These are phyloP conservation scores for Teunomyces lycoperdinae DNA, from an alignment of 805 yeast species.

Conservation along the genomic window DNA sequence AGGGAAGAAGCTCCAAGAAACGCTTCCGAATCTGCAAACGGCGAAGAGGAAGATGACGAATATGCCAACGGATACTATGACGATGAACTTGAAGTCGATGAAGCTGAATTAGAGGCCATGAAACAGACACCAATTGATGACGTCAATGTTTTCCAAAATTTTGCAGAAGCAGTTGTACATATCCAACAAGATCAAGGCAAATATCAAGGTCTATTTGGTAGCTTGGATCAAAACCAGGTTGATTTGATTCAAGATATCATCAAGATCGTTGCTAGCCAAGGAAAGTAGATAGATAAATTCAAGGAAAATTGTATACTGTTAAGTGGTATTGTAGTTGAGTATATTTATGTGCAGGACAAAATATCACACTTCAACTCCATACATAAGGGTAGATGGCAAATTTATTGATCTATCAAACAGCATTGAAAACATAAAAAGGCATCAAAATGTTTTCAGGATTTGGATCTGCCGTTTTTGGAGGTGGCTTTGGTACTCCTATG, in stretches of 20 bases:
- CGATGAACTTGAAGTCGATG: conserved; percentile 51
- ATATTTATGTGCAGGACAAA: neutral
- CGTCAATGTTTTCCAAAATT: conserved; percentile 65
- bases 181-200: conserved; percentile 48
- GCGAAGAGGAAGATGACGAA: conserved; percentile 29
- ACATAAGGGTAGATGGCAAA: neutral
- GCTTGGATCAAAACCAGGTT: conserved; percentile 33
- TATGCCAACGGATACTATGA: conserved; percentile 26
- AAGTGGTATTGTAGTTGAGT: neutral
- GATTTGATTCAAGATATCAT: conserved; percentile 29
- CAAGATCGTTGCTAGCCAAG: conserved; percentile 16
- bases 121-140: conserved; percentile 76
- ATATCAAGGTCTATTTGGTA: conserved; percentile 49
- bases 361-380: too few species aligned
- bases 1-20: conserved; percentile 35
- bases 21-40: conserved; percentile 17
- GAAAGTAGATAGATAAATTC: neutral
- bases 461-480: conserved; percentile 39
- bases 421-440: neutral
- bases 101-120: conserved; percentile 79
- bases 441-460: conserved; percentile 40
- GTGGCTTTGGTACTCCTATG: conserved; percentile 30
- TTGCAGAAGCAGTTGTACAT: conserved; percentile 51
- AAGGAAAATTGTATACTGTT: neutral
- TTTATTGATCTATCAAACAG: neutral